Evolutionary conservation across 495 filamentous ascomycete genomes (phyloP).

Genomic region (Cercophora scortea): DNA sequence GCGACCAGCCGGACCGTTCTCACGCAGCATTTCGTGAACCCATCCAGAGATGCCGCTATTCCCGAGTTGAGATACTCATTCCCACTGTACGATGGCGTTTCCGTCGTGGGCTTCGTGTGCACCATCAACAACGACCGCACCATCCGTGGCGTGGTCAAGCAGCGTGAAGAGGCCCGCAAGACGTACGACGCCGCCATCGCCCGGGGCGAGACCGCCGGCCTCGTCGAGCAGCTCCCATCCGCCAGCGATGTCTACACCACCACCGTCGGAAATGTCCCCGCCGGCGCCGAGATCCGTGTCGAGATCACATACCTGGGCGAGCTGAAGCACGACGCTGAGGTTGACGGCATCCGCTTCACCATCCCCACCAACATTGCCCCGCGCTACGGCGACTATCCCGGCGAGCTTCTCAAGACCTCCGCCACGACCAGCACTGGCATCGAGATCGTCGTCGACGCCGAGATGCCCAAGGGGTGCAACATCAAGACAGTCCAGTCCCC

Average conservation of each 20-base stretch:
- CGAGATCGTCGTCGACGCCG: slow-evolving; percentile 51
- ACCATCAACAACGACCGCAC: slow-evolving; percentile 37
- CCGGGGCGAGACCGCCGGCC: slow-evolving; percentile 50
- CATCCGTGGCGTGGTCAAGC: slow-evolving; percentile 54
- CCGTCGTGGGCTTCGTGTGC: slow-evolving; percentile 55
- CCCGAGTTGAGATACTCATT: slow-evolving; percentile 54
- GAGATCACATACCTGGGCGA: slow-evolving; percentile 59
- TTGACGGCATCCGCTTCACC: slow-evolving; percentile 56
- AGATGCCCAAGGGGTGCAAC: slow-evolving; percentile 44
- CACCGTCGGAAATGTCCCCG: slow-evolving; percentile 55
- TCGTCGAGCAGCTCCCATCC: slow-evolving; percentile 50
- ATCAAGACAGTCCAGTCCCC: slow-evolving; percentile 56
- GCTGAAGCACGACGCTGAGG: slow-evolving; percentile 56
- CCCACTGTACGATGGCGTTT: slow-evolving; percentile 60
- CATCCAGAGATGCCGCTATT: slow-evolving; percentile 8
- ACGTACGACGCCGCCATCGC: slow-evolving; percentile 47
- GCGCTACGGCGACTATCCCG: slow-evolving; percentile 49
- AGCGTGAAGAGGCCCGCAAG: slow-evolving; percentile 47
- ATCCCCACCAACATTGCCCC: slow-evolving; percentile 56
- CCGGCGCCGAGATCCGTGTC: slow-evolving; percentile 42
- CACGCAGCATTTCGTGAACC: slow-evolving; percentile 53
- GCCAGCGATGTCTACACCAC: slow-evolving; percentile 58
- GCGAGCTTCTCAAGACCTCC: slow-evolving; percentile 7
- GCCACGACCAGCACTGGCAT: slow-evolving; percentile 32
- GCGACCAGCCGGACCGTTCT: slow-evolving; percentile 46